Base-by-base conservation (phyloP, 352 stramenopile genomes). In the Saprolegnia parasitica region DNA sequence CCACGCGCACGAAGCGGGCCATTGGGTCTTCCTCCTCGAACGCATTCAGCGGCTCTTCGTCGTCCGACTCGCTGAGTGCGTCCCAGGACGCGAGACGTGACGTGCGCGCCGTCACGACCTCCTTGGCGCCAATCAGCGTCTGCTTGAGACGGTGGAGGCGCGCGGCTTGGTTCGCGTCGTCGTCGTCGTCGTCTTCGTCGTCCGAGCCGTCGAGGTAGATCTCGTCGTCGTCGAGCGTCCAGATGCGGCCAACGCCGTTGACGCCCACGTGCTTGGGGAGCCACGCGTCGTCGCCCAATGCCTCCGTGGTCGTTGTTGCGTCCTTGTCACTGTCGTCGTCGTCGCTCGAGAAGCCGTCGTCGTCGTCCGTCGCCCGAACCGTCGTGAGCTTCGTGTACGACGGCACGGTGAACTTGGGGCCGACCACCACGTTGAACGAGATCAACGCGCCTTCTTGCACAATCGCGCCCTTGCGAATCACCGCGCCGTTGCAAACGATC, bases 341-440 rank as follows among this genome's bases (percentile, higher is more conserved):
- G 8, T 90, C 81, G 0, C 83, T 89, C 20, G 77, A 86, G 67
- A 95, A 95, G 0, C 81, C 87, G 57, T 93, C 81, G 47, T 92
- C 80, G 4, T 79, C 73, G 45, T 90, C 78, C 29, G 86, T 68
- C 0, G 67, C 74, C 15, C 75, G 63, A 18, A 77, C 79, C 35
- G 76, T 95, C 18, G 87, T 96, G 60, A 96, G 76, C 72, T 93
- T 94, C 18, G 87, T 85, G 67, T 84, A 96, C 56, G 87, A 73
- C 52, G 78, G 73, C 2, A 96, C 60, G 6, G 60, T 71, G 35
- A 93, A 93, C 4, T 79, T 77, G n/a, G 81, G 80, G 35, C 88
- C 88, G 58, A 96, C 89, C 24, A 91, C 78, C 10, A 95, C 85
- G 37, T 81, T 81, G 68, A 91, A 96, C 37, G 84, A 90, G 35